Conservation (phyloP, 345 rosid genomes). For the Eucalyptus decipiens region DNA sequence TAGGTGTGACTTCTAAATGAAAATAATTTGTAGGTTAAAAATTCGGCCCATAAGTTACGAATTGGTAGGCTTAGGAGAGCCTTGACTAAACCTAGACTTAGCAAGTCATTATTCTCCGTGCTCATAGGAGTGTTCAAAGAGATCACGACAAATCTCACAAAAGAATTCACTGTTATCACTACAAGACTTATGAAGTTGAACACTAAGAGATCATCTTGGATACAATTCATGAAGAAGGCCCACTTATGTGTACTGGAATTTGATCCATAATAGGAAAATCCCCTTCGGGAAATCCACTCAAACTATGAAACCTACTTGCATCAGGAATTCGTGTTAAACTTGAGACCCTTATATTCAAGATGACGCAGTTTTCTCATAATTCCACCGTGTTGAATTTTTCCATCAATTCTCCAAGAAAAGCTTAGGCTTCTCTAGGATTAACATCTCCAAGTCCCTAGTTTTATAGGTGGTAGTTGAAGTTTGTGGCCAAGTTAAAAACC, state of each 20-base stretch:
- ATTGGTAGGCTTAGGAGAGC: no score
- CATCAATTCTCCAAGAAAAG: not conserved
- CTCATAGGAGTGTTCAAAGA: rapidly evolving
- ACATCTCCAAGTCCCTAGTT: not conserved
- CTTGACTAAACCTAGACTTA: no score
- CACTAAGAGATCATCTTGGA: not conserved
- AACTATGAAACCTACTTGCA: not conserved
- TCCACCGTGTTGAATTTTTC: not conserved
- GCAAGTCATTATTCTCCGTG: no score
- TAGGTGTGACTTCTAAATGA: no score
- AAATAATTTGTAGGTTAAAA: no score
- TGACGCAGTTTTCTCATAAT: no score
- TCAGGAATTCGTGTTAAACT: not conserved
- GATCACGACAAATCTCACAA: not conserved
- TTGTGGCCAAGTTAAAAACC: not conserved
- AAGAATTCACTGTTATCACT: not conserved
- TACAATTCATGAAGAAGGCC: no score
- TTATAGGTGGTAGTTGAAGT: not conserved
- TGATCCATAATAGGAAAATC: not conserved
- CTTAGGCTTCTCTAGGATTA: not conserved
- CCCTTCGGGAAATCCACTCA: not conserved
- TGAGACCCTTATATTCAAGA: not conserved
- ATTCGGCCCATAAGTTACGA: no score
- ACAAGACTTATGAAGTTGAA: not conserved
- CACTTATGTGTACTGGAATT: no score